Conservation (phyloP, 225 moss, liverwort and hornwort species). For the Polytrichum formosum region DNA sequence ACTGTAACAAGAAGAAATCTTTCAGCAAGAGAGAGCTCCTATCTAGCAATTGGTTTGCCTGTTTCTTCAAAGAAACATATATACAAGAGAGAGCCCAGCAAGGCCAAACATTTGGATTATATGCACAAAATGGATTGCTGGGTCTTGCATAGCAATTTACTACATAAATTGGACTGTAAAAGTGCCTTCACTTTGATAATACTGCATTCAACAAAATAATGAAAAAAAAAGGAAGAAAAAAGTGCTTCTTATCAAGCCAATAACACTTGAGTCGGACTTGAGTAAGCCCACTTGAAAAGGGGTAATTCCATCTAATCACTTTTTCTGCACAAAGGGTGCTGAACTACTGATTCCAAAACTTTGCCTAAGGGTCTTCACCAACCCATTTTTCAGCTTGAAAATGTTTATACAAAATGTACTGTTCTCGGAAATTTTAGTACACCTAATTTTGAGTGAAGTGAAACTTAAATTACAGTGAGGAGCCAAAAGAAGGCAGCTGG, state of each 20-base stretch:
- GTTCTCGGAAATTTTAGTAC: neutral
- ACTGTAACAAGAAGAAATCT: no score
- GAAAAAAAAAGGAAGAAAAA: no score
- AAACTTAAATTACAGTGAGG: neutral
- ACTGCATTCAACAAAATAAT: no score
- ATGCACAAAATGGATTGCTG: neutral
- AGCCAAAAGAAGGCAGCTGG: neutral
- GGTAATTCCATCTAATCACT: no score
- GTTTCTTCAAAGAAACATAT: no score
- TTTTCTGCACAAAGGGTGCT: no score
- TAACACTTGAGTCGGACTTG: no score
- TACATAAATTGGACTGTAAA: neutral
- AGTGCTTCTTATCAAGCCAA: no score
- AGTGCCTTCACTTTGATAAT: neutral
- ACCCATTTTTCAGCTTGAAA: neutral
- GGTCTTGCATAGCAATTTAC: neutral
- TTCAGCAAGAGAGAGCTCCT: no score
- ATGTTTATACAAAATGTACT: constrained; percentile 8
- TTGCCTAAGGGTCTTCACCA: constrained; percentile 3
- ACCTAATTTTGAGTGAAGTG: neutral
- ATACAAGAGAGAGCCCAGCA: no score
- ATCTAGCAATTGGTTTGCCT: no score
- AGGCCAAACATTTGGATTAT: neutral
- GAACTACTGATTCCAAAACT: neutral
- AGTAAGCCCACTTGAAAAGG: no score